Conservation (phyloP, 345 rosid genomes). For the Melaleuca quinquenervia region DNA sequence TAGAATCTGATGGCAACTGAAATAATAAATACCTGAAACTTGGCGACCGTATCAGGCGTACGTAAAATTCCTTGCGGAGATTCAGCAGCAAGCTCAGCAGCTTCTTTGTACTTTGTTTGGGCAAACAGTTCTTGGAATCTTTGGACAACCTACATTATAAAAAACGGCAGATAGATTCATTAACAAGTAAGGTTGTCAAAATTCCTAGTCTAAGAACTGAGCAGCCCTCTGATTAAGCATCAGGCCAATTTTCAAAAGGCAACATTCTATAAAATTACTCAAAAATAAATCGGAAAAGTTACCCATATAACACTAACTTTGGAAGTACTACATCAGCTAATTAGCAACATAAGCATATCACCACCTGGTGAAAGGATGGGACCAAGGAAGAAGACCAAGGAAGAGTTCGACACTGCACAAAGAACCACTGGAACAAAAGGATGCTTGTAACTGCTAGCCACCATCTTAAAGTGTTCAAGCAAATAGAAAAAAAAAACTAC, state of each 20-base stretch:
- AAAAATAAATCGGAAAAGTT: neutral
- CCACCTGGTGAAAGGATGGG: neutral
- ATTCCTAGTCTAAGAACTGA: neutral
- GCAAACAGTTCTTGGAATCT: conserved; percentile 96
- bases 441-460: neutral
- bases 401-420: neutral
- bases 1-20: neutral
- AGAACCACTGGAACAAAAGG: neutral
- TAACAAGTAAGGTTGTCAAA: neutral
- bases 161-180: neutral
- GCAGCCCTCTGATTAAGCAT: neutral
- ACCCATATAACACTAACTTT: neutral
- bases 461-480: neutral
- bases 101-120: conserved; percentile 97
- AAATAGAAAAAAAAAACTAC: neutral
- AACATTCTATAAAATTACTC: neutral
- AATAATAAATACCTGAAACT: conserved; percentile 68
- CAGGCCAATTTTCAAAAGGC: neutral
- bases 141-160: conserved; percentile 62
- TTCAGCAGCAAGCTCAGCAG: conserved; percentile 99
- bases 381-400: neutral
- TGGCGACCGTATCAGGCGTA: conserved; percentile 94
- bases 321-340: neutral
- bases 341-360: neutral
- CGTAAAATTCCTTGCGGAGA: conserved; percentile 97